Evolutionary conservation across 257 asterid species (phyloP), one percentile per base, ranked within the genome.

Genomic region (Fraxinus excelsior): DNA sequence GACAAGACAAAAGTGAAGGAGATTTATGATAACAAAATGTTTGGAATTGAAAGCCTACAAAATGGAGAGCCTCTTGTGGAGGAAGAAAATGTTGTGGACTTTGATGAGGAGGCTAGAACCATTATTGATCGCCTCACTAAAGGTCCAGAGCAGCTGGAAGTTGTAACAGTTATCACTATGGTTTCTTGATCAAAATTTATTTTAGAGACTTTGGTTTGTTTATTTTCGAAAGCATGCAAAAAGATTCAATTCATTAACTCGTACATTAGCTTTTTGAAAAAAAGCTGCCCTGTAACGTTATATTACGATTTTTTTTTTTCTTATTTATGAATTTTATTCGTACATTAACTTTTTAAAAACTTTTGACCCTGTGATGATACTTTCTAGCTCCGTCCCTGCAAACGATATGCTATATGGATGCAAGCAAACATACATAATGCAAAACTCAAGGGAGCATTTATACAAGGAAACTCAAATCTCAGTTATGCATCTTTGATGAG

Each of bases 11-110:
- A 79, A 72, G 73, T 76, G 69, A 77, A 77, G 75, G 79, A 76
- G 60, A 82, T 84, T 32, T 84, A 84, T 34, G 90, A 76, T 67
- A 84, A 84, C 18, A 87, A 82, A 81, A 76, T 84, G 87, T 82
- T 80, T 76, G 90, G 87, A n/a, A 87, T 87, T 70, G 87, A 82
- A 73, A 84, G 38, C 78, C 44, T 82, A 7, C 71, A 84, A 14
- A 69, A 51, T 19, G 76, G 76, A 64, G 84, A 80, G 13, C 84
- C 87, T 26, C 14, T 70, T 13, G 82, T 83, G 78, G 87, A 83
- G 81, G 84, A 80, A 66, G 82, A 64, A 11, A 77, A 80, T 49
- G 87, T 83, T 4, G 82, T 83, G 14, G 87, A 80, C 34, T 83
- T 83, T 32, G 74, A 78, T 65, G 84, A 83, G 49, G 87, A 83